Conservation (phyloP, 768 basidiomycete genomes). For the Kwoniella botswanensis region DNA sequence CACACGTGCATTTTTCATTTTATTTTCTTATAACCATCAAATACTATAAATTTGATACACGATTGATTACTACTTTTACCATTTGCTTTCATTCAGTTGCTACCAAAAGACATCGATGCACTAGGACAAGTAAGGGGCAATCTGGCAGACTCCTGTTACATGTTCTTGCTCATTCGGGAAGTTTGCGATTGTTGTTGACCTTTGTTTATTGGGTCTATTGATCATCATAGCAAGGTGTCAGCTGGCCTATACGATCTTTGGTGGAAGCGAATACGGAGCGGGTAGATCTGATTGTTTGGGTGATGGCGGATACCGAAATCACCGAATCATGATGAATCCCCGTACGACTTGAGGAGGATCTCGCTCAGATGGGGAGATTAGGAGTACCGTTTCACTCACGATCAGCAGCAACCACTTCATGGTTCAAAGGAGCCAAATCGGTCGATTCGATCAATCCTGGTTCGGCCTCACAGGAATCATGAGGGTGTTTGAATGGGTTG, state of each 20-base stretch:
- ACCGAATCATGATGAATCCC: not conserved
- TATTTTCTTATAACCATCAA: not conserved
- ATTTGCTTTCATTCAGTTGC: not conserved
- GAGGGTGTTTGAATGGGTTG: conserved; percentile 9
- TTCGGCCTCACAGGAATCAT: conserved; percentile 30
- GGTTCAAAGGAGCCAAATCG: conserved; percentile 38
- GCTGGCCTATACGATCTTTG: too few relatives aligned
- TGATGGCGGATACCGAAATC: not conserved
- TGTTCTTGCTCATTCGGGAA: conserved; percentile 9
- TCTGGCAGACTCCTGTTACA: not conserved
- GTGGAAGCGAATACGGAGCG: too few relatives aligned
- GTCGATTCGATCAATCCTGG: conserved; percentile 40
- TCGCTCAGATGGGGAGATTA: too few relatives aligned
- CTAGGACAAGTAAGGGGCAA: not conserved
- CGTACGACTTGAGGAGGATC: too few relatives aligned
- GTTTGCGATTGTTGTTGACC: not conserved
- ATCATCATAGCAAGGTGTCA: not conserved
- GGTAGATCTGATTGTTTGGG: not conserved
- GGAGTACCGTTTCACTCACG: conserved; percentile 26
- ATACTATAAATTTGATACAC: not conserved
- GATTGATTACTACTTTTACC: not conserved
- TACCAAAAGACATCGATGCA: not conserved
- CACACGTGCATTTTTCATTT: not conserved
- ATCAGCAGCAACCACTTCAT: conserved; percentile 37
- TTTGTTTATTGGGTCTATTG: not conserved